Evolutionary conservation across 768 basidiomycete genomes (phyloP).

Genomic region (Lactarius indigo): DNA sequence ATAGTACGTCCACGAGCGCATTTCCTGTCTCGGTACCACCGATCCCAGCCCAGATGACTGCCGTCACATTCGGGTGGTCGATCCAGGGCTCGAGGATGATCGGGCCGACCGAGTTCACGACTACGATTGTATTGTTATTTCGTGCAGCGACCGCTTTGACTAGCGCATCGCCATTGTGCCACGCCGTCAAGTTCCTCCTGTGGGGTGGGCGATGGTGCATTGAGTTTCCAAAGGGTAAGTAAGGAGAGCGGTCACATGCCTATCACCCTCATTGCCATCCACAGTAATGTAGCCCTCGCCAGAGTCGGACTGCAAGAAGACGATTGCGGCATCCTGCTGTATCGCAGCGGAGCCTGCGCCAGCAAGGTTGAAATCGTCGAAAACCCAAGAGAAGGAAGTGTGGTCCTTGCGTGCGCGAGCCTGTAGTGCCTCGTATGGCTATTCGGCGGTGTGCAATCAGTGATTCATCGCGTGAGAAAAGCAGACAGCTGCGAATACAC

Average conservation of each 20-base stretch:
- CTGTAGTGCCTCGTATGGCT: slow-evolving; percentile 83
- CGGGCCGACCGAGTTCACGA: slow-evolving; percentile 50
- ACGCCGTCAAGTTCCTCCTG: slow-evolving; percentile 32
- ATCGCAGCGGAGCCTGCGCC: slow-evolving; percentile 26
- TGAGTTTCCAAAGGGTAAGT: neutral
- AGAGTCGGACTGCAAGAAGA: slow-evolving; percentile 75
- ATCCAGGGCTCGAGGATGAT: slow-evolving; percentile 43
- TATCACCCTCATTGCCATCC: slow-evolving; percentile 70
- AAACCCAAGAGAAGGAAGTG: slow-evolving; percentile 62
- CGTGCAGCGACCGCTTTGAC: slow-evolving; percentile 63
- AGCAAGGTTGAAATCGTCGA: slow-evolving; percentile 63
- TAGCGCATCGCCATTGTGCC: slow-evolving; percentile 35
- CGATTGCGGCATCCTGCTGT: slow-evolving; percentile 59
- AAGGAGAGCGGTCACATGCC: slow-evolving; percentile 27
- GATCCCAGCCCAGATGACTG: slow-evolving; percentile 32
- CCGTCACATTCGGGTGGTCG: slow-evolving; percentile 41
- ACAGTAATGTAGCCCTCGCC: slow-evolving; percentile 79
- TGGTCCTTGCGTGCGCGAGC: slow-evolving; percentile 60
- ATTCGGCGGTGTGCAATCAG: neutral
- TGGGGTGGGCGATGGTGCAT: neutral
- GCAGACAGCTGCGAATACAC: slow-evolving; percentile 26
- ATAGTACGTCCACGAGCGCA: slow-evolving; percentile 71
- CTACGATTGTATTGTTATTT: slow-evolving; percentile 70
- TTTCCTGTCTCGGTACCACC: slow-evolving; percentile 67
- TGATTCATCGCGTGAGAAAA: neutral